Base-by-base conservation (phyloP, 768 basidiomycete species). In the Kwoniella sp. region DNA sequence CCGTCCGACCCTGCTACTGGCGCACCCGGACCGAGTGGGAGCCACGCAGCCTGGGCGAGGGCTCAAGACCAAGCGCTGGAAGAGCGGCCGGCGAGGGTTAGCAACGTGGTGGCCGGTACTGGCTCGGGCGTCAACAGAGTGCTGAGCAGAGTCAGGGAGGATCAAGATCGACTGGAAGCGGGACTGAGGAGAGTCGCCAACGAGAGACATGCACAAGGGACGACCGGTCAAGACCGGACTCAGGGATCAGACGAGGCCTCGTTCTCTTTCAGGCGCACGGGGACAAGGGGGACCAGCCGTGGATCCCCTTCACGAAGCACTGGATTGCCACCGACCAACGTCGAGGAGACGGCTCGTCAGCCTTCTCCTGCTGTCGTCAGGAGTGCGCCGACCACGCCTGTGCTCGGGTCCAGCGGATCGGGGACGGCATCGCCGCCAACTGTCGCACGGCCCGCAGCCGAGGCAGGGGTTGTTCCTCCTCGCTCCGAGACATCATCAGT, bases 321-420 rank as follows among this genome's bases (percentile, higher is more conserved):
- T 12, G 53, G 55, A 11, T 33, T 50, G 10, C 40, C 42, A 31
- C 55, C 55, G 17, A 56, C 55, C 15, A 56, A 56, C 17, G 46
- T 19, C 15, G 20, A 22, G 0, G 20, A 50, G 12, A 15, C 46
- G 0, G 43, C 33, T 22, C n/a, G 34, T 15, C 55, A 56, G 41
- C 55, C 55, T 44, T 29, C 43, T 28, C 55, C 55, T 8, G 40
- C 32, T 8, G 43, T 56, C 19, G 49, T 56, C 17, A 50, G 48
- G 19, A 40, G 36, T 17, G 26, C n/a, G 14, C 43, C 36, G 6
- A 39, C 37, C 14, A 46, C 55, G 14, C 47, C 44, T n/a, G 40
- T n/a, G n/a, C n/a, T 12, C 5, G 19, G 27, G 15, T 15, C 44
- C 17, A 29, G 27, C 41, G 26, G 41, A 6, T 17, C 22, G 12